Evolutionary conservation across 768 basidiomycete genomes (phyloP), one percentile per base, ranked within the genome.

Genomic region (Termitomyces sp.): DNA sequence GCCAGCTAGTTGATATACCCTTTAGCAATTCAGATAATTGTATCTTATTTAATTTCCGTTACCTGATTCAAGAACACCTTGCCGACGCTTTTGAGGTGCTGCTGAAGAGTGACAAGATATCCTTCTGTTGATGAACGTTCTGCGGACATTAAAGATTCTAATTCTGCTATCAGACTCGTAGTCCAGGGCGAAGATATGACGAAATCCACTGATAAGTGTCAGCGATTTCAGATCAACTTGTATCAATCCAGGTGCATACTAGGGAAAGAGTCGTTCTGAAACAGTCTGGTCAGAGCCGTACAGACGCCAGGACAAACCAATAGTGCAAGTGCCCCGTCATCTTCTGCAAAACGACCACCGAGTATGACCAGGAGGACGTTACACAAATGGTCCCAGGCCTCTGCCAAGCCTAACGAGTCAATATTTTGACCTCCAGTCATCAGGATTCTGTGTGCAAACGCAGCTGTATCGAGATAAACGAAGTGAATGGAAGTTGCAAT

Each of bases 371-470:
- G 59, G 6, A 83, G 61, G 1, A 71, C 66, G 51, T 82, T 79
- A 28, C 78, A 67, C 50, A 89, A 64, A 62, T 78, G 74, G 44
- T 79, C 71, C 78, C 82, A 84, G 44, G 76, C 74, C 62, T 86
- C 84, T 10, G 74, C 69, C 54, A 70, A 70, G 38, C 68, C 65
- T 30, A 83, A 63, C 2, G 75, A 58, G 48, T 75, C 74, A 41
- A 64, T 65, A 0, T 55, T 48, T 32, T 60, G 50, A 28, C 21
- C 50, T 2, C 58, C 51, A 5, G 64, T 64, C 5, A 68, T 65
- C 4, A 71, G 50, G 45, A 82, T 64, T 58, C 77, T 79, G 26
- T 72, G 57, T 5, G 83, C 70, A 59, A 83, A 72, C 2, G 76
- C 71, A 54, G 77, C 83, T 84, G 37, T 45, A 40, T 22, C 19